Conservation (phyloP, 805 yeast species). For the Scheffersomyces amazonensis region DNA sequence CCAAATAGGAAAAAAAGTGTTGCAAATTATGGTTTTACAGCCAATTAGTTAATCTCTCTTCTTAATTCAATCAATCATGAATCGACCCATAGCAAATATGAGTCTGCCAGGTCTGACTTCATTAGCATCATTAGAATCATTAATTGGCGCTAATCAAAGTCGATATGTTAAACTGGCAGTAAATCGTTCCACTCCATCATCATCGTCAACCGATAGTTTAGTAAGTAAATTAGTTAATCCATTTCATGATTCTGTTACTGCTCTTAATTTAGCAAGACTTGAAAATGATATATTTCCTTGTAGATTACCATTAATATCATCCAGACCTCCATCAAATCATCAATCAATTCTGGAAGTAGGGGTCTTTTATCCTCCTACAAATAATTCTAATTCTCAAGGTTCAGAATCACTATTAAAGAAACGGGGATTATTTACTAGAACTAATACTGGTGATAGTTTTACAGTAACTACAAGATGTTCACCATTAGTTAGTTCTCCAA, state of each 20-base stretch:
- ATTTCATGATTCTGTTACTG: constrained; percentile 5
- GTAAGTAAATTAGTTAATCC: constrained; percentile 4
- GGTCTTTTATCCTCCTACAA: background rate
- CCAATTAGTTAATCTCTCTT: too few relatives aligned
- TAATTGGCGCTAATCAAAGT: too few relatives aligned
- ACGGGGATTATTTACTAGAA: background rate
- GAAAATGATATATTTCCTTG: constrained; percentile 2
- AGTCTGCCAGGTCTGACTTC: too few relatives aligned
- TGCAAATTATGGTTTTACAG: too few relatives aligned
- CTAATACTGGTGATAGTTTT: background rate
- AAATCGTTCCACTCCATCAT: background rate
- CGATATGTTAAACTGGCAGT: too few relatives aligned
- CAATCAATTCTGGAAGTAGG: too few relatives aligned
- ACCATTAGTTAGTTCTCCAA: constrained; percentile 13
- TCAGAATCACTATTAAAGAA: background rate
- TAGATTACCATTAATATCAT: background rate
- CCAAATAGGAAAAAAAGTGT: too few relatives aligned
- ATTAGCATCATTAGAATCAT: too few relatives aligned
- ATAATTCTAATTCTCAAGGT: background rate
- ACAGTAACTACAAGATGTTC: background rate
- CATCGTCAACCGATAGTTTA: constrained; percentile 2
- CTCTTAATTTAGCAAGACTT: constrained; percentile 1
- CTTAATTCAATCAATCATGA: too few relatives aligned
- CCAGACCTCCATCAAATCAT: background rate
- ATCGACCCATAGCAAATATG: too few relatives aligned